phyloP scores from a whole-genome alignment of 2,329 filamentous ascomycete species.

The Trichophyton simii region DNA sequence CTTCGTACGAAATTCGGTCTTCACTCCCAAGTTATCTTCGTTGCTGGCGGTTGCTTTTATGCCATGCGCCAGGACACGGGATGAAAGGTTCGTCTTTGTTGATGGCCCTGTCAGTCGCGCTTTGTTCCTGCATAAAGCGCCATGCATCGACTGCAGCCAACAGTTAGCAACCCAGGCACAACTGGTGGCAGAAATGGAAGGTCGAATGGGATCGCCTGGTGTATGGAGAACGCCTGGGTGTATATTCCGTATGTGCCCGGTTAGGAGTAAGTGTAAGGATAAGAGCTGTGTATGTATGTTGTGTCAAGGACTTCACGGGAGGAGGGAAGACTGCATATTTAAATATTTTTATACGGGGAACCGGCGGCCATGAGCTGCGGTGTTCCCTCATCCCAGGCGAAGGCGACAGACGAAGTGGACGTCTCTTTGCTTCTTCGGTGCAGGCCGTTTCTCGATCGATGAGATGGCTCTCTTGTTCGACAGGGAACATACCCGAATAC shows the following conservation, averaged over 20 bases:
- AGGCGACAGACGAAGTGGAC: neutral
- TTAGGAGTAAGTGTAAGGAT: neutral
- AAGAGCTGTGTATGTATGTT: neutral
- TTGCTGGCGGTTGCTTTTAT: neutral
- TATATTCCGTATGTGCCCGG: neutral
- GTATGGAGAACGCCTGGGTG: neutral
- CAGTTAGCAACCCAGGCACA: neutral
- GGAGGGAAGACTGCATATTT: neutral
- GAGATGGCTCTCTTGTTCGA: neutral
- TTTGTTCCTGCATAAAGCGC: slow-evolving; percentile 1
- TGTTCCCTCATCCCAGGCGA: neutral
- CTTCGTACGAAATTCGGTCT: neutral
- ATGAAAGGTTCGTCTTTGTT: neutral
- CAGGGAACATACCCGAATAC: neutral
- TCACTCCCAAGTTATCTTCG: neutral
- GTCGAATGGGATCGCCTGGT: neutral
- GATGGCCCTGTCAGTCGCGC: neutral
- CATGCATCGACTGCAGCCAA: neutral
- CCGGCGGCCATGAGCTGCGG: neutral
- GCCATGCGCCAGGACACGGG: neutral
- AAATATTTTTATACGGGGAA: neutral
- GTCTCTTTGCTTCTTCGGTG: neutral
- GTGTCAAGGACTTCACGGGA: neutral
- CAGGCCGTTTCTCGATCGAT: neutral
- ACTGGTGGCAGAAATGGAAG: neutral